Base-by-base conservation (phyloP, 23 red algal genomes). In the Agarophyton chilense region DNA sequence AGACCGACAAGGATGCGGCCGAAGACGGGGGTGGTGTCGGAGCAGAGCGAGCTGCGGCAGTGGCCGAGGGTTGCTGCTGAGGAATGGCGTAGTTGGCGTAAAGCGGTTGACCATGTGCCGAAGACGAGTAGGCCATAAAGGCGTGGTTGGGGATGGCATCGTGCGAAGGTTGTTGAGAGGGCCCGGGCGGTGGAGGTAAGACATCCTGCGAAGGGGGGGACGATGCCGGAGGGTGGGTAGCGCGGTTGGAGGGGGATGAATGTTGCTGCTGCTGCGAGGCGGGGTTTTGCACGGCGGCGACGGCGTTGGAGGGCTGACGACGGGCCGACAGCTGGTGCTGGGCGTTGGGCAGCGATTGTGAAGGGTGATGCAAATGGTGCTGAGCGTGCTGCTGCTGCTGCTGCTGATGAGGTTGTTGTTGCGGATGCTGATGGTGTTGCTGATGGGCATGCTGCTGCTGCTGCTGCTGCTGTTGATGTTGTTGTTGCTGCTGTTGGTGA, bases 131-230 rank as follows among this genome's bases (percentile, higher is more conserved):
- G 35, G 65, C 24, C 65, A 72, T 72, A 43, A 72, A 72, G 17
- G 65, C 39, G 36, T 40, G 65, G 31, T 72, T 72, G 12, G 77
- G 52, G 10, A 81, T 11, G 3, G 36, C 28, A 24, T 81, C 57
- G 38, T 57, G 77, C 10, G 52, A 9, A 8, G 32, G 28, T 7
- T 62, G 77, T 19, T 57, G 53, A 25, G 77, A 35, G 13, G 77
- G 53, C 12, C 33, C 57, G 6, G 77, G 53, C 24, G 77, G 53
- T 11, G 77, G 77, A 2, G 77, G 57, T 33, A 81, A 24, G 7
- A 33, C 57, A 19, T 81, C 53, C 35, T 57, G 57, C 53, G 77
- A 28, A 13, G 77, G 77, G 1, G 77, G 53, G 2, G 77, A 81
- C 7, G 77, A 62, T 17, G 39, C 22, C 2, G 53, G 77, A 17